A percentile compares a stretch with the other conserved stretches of the same genome.
These are phyloP conservation scores for Ascocoryne sarcoides DNA, from an alignment of 2,329 filamentous ascomycete species.

Conservation along the genomic window DNA sequence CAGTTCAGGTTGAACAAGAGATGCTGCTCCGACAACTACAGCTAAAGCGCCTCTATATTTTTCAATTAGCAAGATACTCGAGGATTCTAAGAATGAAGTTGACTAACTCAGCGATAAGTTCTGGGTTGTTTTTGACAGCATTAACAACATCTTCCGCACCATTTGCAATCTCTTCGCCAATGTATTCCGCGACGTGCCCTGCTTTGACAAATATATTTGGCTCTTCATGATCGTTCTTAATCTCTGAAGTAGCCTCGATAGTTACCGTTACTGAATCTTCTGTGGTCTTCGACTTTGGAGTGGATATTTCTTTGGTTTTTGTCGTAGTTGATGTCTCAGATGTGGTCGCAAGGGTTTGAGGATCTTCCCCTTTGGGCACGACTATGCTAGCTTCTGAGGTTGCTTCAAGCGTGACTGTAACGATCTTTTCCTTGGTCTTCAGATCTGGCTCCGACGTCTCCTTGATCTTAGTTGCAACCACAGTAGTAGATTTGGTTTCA, in stretches of 20 bases:
- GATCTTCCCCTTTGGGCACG: not conserved
- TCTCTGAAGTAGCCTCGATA: not conserved
- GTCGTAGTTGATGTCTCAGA: not conserved
- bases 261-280: not conserved
- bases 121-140: conserved; percentile 18
- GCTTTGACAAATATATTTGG: not conserved
- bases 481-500: not conserved
- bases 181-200: conserved; percentile 2
- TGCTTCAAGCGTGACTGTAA: not conserved
- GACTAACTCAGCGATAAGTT: conserved; percentile 21
- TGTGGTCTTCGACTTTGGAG: not conserved
- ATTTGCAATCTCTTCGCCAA: conserved; percentile 15
- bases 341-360: not conserved
- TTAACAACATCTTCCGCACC: conserved; percentile 16
- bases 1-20: conserved; percentile 19
- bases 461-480: not conserved
- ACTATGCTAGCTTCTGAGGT: not conserved
- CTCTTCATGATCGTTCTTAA: not conserved
- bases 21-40: conserved; percentile 19
- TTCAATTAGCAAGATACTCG: not conserved
- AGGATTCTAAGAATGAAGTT: not conserved
- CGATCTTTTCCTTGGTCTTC: not conserved
- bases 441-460: not conserved
- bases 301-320: not conserved
- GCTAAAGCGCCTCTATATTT: conserved; percentile 17